These are phyloP conservation scores for Clarireedia monteithiana DNA, from an alignment of 2,329 filamentous ascomycete species.

Conservation along the genomic window DNA sequence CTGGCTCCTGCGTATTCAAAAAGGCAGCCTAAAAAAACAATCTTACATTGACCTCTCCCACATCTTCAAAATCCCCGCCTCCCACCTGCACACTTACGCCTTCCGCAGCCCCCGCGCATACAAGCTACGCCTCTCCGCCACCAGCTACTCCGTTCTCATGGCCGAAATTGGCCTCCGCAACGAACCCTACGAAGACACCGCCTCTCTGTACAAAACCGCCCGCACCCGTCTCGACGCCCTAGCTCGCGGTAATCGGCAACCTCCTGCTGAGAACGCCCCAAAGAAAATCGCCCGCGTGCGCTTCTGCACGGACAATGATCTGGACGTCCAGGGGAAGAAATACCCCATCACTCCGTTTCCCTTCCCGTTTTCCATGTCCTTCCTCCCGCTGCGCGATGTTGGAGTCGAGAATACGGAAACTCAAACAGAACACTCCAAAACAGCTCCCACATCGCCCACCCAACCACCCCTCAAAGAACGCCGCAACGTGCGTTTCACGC, in stretches of 20 bases:
- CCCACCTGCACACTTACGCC: constrained; percentile 2
- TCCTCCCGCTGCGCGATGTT: too few relatives aligned
- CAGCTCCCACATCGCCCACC: background rate
- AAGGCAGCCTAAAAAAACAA: constrained; percentile 13
- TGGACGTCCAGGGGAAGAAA: background rate
- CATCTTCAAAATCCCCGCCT: constrained; percentile 9
- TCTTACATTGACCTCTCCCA: constrained; percentile 16
- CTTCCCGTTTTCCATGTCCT: background rate
- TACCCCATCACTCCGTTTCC: constrained; percentile 2
- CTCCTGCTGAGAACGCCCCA: background rate
- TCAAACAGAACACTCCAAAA: background rate
- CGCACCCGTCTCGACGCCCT: constrained; percentile 1
- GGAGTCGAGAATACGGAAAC: too few relatives aligned
- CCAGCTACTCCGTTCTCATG: constrained; percentile 12
- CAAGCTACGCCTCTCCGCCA: constrained; percentile 7
- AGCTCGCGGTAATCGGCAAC: background rate
- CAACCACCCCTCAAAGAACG: background rate
- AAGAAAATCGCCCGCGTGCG: background rate
- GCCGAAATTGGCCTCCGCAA: background rate
- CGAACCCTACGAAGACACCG: constrained; percentile 6
- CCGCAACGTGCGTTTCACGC: background rate
- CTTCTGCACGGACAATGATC: background rate
- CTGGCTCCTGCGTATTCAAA: constrained; percentile 12
- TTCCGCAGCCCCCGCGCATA: constrained; percentile 6
- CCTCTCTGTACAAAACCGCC: constrained; percentile 2